phyloP scores from a whole-genome alignment of 2,329 filamentous ascomycete species.

The Hypomyces rosellus region DNA sequence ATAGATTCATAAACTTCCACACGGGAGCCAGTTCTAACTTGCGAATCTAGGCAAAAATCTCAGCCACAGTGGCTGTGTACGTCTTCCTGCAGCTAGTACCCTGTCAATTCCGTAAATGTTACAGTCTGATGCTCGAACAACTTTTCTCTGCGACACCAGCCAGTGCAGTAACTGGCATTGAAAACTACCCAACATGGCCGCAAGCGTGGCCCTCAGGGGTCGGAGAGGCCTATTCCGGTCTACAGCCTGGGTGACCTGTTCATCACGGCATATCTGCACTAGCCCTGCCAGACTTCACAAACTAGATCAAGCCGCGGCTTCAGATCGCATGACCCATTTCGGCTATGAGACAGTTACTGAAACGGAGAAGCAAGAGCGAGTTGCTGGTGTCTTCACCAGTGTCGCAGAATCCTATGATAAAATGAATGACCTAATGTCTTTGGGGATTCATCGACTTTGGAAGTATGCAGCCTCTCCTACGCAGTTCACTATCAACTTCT shows the following conservation, averaged over 20 bases:
- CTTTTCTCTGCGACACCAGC: too few relatives aligned
- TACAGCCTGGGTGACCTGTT: constrained; percentile 12
- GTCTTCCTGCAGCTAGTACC: too few relatives aligned
- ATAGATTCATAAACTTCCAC: too few relatives aligned
- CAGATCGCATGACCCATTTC: constrained; percentile 72
- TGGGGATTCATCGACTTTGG: constrained; percentile 95
- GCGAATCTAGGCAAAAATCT: neutral
- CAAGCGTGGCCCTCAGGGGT: constrained; percentile 24
- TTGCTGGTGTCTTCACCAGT: constrained; percentile 87
- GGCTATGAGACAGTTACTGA: constrained; percentile 83
- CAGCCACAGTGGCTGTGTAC: neutral
- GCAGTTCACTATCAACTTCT: neutral
- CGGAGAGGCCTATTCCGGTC: constrained; percentile 19
- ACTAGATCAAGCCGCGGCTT: constrained; percentile 10
- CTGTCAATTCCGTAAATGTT: too few relatives aligned
- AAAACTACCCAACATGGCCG: constrained; percentile 20
- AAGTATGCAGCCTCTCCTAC: constrained; percentile 44
- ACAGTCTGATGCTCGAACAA: too few relatives aligned
- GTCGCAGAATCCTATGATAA: constrained; percentile 92
- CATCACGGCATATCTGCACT: constrained; percentile 23
- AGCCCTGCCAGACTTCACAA: constrained; percentile 19
- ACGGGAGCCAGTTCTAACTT: too few relatives aligned
- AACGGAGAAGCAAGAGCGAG: constrained; percentile 63
- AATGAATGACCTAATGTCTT: constrained; percentile 99
- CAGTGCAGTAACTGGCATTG: too few relatives aligned